Evolutionary conservation across 768 basidiomycete species (phyloP).

Genomic region (Tremella mesenterica): DNA sequence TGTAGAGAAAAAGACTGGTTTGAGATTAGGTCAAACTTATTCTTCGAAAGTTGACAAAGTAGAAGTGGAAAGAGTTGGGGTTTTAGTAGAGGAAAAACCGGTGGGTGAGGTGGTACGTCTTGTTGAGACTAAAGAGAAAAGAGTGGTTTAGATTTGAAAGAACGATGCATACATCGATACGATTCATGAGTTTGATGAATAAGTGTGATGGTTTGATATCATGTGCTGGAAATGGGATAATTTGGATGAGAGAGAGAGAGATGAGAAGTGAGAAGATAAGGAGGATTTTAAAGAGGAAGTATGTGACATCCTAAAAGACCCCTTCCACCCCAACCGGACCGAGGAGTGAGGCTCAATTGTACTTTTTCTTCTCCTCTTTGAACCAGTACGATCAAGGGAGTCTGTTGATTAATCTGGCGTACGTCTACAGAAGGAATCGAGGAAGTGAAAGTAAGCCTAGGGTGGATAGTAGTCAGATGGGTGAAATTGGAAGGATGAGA

Average conservation of each 20-base stretch:
- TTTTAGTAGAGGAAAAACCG: conserved; percentile 41
- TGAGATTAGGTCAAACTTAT: conserved; percentile 63
- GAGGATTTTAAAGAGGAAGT: conserved; percentile 17
- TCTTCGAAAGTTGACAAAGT: conserved; percentile 26
- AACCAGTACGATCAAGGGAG: conserved; percentile 14
- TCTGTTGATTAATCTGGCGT: conserved; percentile 1
- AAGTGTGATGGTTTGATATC: neutral
- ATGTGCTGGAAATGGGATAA: no score
- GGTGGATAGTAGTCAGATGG: no score
- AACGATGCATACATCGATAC: neutral
- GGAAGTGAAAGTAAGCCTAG: no score
- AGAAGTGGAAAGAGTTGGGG: conserved; percentile 33
- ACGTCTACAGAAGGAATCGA: no score
- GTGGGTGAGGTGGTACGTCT: conserved; percentile 37
- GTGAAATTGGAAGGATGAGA: no score
- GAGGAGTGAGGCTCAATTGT: conserved; percentile 57
- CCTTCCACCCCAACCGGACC: conserved; percentile 75
- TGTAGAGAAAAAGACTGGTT: conserved; percentile 62
- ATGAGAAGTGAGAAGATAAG: neutral
- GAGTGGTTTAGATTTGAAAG: conserved; percentile 12
- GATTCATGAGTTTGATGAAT: neutral
- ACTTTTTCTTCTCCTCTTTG: conserved; percentile 27
- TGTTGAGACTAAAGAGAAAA: conserved; percentile 5
- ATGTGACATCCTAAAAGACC: conserved; percentile 64
- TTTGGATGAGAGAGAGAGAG: no score